Base-by-base conservation (phyloP, 345 rosid genomes). In the Euphorbia peplus region DNA sequence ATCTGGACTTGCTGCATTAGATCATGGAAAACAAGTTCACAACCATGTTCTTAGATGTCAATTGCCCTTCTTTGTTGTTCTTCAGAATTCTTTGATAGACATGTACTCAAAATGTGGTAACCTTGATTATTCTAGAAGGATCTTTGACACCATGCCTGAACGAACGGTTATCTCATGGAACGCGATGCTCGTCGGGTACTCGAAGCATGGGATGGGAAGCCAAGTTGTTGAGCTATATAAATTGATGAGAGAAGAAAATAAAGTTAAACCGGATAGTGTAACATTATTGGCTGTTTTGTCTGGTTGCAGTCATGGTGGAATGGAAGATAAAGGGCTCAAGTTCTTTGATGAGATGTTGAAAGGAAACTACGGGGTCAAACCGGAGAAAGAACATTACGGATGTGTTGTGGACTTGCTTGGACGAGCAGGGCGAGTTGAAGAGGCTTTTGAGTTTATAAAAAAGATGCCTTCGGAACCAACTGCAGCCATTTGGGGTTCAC, bases 81-180 rank as follows among this genome's bases (percentile, higher is more conserved):
- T 91, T 26, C 89, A 89, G 73, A 93, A 88, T 64, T 91, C 98
- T 39, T 64, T 93, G 19, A 89, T 93, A 16, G 97, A 89, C 75
- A 91, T 93, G 97, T 91, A 93, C 76, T 86, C 97, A 8, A 93
- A 93, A 77, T 91, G 96, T 78, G 96, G 97, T 70, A 88, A 71
- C 72, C 88, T 93, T 50, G 24, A 64, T 60, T 86, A 86, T 50
- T 60, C 97, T 1, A 77, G 91, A 64, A 78, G 86, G 77, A 63
- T 89, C 69, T 93, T 93, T 46, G 79, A 93, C 69, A 78, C 56
- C 69, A 84, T 91, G 95, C 81, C 84, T 48, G 87, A 84, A 64
- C 87, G 96, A 83, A 85, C 92, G 42, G 75, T 80, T 11, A 73
- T 91, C 70, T 82, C 96, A 0, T 93, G 98, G 97, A 93, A 88